phyloP scores from a whole-genome alignment of 768 basidiomycete species.

The Lepiota subincarnata region DNA sequence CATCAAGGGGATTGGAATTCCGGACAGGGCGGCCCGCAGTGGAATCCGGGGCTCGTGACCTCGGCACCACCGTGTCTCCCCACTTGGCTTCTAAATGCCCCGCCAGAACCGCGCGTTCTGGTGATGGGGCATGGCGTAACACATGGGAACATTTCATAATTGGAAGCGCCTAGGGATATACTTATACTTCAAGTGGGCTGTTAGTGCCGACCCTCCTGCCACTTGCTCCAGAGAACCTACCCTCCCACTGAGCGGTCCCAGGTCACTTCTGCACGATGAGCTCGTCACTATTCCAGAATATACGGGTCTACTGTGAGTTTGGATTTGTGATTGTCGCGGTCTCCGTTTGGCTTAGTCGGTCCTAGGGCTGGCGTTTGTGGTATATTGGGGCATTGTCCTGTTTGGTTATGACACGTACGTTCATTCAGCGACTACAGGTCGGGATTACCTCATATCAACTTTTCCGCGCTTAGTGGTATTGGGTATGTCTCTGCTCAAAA shows the following conservation, averaged over 20 bases:
- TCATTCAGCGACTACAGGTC: background rate
- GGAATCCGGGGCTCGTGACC: constrained; percentile 2
- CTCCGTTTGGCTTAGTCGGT: background rate
- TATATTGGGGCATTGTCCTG: constrained; percentile 76
- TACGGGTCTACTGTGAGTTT: constrained; percentile 60
- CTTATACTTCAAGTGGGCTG: background rate
- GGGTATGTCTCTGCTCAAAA: constrained; percentile 13
- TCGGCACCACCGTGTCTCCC: constrained; percentile 4
- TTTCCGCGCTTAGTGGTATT: constrained; percentile 20
- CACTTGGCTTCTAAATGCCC: background rate
- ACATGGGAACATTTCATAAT: background rate
- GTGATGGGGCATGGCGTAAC: background rate
- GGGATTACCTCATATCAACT: background rate
- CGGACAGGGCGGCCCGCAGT: constrained; percentile 2
- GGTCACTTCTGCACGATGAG: background rate
- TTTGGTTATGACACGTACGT: constrained; percentile 79
- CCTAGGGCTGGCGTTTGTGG: constrained; percentile 67
- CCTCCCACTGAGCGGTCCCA: background rate
- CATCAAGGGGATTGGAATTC: background rate
- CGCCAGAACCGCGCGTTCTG: constrained; percentile 3
- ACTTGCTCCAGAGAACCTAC: background rate
- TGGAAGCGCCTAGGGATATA: background rate
- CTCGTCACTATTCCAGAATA: constrained; percentile 34
- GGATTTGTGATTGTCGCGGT: too few species aligned
- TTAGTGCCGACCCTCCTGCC: background rate